Evolutionary conservation across 179 eudicot species (phyloP), one percentile per base, ranked within the genome.

Genomic region (Silene noctiflora): DNA sequence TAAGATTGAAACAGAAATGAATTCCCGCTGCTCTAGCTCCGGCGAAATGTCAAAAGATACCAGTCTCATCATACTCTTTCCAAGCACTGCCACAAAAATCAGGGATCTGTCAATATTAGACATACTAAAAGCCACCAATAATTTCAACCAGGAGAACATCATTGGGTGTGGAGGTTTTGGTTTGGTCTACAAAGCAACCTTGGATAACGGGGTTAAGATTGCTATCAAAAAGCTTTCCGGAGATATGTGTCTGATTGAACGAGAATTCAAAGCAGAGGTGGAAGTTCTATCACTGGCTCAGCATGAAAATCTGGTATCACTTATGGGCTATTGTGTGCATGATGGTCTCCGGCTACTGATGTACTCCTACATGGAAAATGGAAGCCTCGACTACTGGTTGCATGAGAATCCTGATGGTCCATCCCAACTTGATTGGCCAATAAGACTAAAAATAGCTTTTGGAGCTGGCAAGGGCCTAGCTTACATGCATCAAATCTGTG

Each of bases 81-180:
- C 89, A 2, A 84, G 81, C 78, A 86, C 78, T 72, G 81, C 79
- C 35, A 74, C 81, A 16, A 84, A 85, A 69, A 80, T 88, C 72
- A 88, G 89, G 75, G 86, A 89, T 65, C 83, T 94, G 53, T 86
- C 94, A 10, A 87, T 94, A 75, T 31, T 82, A 16, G 95, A 92
- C 76, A 85, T 94, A 55, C 79, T 95, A 83, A 91, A 87, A 84
- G 96, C 97, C 83, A 95, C 99, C 1, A 84, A 88, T 61, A 89
- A 91, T 74, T 95, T 95, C 79, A 91, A 87, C 82, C 95, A 94
- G 83, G 91, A 90, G 78, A 93, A 95, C 69, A 95, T 95, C 42
- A 81, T 95, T 13, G 99, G 99, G 3, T 95, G 97, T 74, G 97
- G 99, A 48, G 99, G 99, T 22, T 95, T 93, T 53, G 97, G 99